phyloP scores from a whole-genome alignment of 2,329 filamentous ascomycete genomes.

The Ophiocordyceps polyrhachis-furcata region DNA sequence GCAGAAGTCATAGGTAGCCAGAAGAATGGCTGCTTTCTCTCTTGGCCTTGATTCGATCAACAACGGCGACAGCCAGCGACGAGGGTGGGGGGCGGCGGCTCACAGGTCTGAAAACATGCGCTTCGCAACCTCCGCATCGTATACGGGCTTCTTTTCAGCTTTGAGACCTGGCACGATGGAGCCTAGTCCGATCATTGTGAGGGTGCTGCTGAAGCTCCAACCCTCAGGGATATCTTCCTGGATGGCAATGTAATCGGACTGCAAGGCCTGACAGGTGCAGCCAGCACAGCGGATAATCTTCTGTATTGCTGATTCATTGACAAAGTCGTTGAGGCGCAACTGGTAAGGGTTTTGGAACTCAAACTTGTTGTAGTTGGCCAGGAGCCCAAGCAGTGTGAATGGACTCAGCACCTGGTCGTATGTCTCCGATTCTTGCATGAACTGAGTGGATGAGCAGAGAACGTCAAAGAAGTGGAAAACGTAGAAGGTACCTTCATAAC shows the following conservation, averaged over 20 bases:
- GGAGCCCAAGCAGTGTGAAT: constrained; percentile 65
- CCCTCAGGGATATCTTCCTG: constrained; percentile 81
- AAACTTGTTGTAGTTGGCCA: constrained; percentile 98
- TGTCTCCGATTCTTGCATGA: constrained; percentile 61
- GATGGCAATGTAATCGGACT: constrained; percentile 64
- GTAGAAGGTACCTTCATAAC: constrained; percentile 59
- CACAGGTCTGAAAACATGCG: constrained; percentile 64
- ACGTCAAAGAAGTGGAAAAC: not conserved
- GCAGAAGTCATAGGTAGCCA: constrained; percentile 83
- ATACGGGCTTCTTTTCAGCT: constrained; percentile 33
- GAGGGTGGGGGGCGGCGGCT: constrained; percentile 14
- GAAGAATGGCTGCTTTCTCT: constrained; percentile 57
- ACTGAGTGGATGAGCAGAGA: constrained; percentile 24
- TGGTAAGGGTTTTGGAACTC: constrained; percentile 96
- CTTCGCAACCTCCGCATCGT: constrained; percentile 66
- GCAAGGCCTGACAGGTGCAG: constrained; percentile 44
- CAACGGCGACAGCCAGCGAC: not conserved
- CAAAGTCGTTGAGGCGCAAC: constrained; percentile 79
- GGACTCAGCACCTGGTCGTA: constrained; percentile 48
- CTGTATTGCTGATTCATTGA: constrained; percentile 74
- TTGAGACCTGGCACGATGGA: constrained; percentile 52
- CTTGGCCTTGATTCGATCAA: constrained; percentile 40
- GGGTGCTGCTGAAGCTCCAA: constrained; percentile 66
- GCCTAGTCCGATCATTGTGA: constrained; percentile 72
- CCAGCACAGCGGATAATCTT: constrained; percentile 66